Percentiles rank a stretch among this genome's conserved stretches.
Conservation (phyloP, 139 green algal species). For the Asterochloris sp. region DNA sequence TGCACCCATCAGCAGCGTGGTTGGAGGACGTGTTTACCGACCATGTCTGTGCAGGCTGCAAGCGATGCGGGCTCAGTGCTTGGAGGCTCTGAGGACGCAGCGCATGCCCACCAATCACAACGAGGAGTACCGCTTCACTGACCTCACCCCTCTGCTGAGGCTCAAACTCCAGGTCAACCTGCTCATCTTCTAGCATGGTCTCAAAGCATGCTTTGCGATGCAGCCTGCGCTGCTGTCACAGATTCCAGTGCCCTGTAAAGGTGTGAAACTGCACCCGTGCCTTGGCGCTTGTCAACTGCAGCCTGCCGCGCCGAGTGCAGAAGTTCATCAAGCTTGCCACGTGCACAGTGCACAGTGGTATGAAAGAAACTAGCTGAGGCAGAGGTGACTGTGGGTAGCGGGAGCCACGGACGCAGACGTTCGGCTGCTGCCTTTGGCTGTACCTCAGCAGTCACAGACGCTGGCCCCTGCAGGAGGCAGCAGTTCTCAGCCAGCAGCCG, state of each 20-base stretch:
- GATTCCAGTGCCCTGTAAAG: neutral
- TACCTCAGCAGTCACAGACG: neutral
- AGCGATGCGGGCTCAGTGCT: conserved; percentile 30
- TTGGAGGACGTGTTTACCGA: neutral
- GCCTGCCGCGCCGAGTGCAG: neutral
- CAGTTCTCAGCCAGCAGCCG: neutral
- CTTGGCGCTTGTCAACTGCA: neutral
- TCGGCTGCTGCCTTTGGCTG: neutral
- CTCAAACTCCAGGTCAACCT: conserved; percentile 20
- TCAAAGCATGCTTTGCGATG: neutral
- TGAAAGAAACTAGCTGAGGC: too few relatives aligned
- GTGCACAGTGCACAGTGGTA: too few relatives aligned
- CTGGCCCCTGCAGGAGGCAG: neutral
- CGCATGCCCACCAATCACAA: conserved; percentile 76
- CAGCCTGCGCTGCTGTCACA: neutral
- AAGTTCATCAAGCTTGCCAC: neutral
- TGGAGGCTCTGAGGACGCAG: conserved; percentile 40
- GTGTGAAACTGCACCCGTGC: too few relatives aligned
- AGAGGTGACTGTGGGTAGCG: too few relatives aligned
- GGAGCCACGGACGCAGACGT: too few relatives aligned
- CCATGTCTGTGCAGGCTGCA: conserved; percentile 29
- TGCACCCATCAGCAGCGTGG: neutral
- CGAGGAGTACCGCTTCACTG: conserved; percentile 87
- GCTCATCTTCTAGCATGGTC: neutral
- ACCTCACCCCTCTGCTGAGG: conserved; percentile 57